Evolutionary conservation across 352 stramenopile genomes (phyloP).

Genomic region (Blastocystis sp.): DNA sequence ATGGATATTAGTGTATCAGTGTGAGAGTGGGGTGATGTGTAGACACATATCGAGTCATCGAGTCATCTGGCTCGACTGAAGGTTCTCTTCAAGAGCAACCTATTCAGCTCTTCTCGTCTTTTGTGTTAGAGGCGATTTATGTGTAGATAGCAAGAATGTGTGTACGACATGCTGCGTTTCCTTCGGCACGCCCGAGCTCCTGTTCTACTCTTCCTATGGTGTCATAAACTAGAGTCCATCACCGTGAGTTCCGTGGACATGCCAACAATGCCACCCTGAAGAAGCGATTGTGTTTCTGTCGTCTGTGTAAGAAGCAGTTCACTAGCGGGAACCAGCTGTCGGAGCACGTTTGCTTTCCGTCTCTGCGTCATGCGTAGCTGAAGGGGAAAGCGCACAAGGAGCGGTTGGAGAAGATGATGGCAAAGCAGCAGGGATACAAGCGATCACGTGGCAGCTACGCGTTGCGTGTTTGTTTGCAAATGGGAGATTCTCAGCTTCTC

Average conservation of each 20-base stretch:
- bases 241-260: slow-evolving; percentile 56
- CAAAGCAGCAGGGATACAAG: slow-evolving; percentile 41
- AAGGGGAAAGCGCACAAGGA: slow-evolving; percentile 65
- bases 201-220: not conserved
- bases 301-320: slow-evolving; percentile 64
- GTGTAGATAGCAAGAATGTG: slow-evolving; percentile 29
- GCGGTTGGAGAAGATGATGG: slow-evolving; percentile 18
- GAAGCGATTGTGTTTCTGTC: slow-evolving; percentile 52
- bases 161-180: slow-evolving; percentile 56
- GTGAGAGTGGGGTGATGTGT: not conserved
- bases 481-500: not conserved
- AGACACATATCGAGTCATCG: slow-evolving; percentile 58
- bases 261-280: slow-evolving; percentile 36
- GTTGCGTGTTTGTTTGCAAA: not conserved
- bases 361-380: slow-evolving; percentile 21
- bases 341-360: slow-evolving; percentile 39
- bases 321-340: slow-evolving; percentile 62
- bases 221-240: slow-evolving; percentile 12
- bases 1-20: slow-evolving; percentile 53
- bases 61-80: slow-evolving; percentile 54
- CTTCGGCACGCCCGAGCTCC: slow-evolving; percentile 9
- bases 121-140: not conserved
- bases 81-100: slow-evolving; percentile 59
- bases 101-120: slow-evolving; percentile 42
- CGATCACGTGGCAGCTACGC: not conserved